Evolutionary conservation across 495 filamentous ascomycete genomes (phyloP), one percentile per base, ranked within the genome.

Genomic region (Lichina pygmaea): DNA sequence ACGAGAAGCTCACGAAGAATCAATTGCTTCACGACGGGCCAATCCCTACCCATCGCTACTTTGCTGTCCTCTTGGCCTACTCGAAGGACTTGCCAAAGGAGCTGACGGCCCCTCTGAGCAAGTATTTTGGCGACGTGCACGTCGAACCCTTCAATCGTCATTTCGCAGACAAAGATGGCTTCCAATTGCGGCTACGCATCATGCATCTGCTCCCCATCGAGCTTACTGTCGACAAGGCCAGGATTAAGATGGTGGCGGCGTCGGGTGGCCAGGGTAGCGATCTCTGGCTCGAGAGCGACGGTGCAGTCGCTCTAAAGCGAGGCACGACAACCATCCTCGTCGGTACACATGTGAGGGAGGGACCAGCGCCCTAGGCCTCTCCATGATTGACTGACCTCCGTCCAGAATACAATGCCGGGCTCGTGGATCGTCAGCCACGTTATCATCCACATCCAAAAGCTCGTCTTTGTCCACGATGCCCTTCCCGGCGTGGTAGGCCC

Each of bases 371-470:
- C 36, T 24, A 12, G 33, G 16, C 16, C 15, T 7, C 12, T 53
- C 34, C 17, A 42, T 48, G 41, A 34, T 30, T 6, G 42, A 17
- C 45, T 47, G 1, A 42, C 36, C 0, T 49, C 1, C 33, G 16
- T 48, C 3, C 38, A 77, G 69, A 62, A 63, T 38, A 74, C 76
- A 33, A 71, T 81, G 9, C 73, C 76, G 44, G 89, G 84, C 7
- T 69, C 68, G 46, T 94, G 83, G 51, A 65, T 75, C 44, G 70
- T 85, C 37, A 79, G 85, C 48, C 73, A 75, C 44, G 61, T 95
- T 37, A 64, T 74, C 34, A 54, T 95, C 41, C 60, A 67, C 36
- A 63, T 70, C 34, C 67, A 66, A 34, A 92, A 86, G 44, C 62
- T 95, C 9, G 50, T 67, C 42, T 75, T 97, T 44, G 56, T 68